Evolutionary conservation across 2,329 filamentous ascomycete genomes (phyloP).

Genomic region (Fusarium mundagurra): DNA sequence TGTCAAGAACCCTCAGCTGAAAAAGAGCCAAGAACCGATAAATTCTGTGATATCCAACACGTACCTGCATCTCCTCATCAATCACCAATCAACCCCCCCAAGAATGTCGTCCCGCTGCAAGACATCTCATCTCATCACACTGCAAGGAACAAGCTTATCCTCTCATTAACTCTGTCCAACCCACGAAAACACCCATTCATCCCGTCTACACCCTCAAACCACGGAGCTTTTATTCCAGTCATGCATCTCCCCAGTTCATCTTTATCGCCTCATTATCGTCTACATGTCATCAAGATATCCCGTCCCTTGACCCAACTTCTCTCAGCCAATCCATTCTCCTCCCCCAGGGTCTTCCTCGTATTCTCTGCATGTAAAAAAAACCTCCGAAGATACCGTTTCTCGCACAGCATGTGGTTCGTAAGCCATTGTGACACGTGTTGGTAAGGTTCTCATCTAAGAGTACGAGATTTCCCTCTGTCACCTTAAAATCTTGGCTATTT

Average conservation of each 20-base stretch:
- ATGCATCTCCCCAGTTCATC: neutral
- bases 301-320: neutral
- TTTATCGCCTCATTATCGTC: constrained; percentile 4
- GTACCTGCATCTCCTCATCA: neutral
- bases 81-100: neutral
- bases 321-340: neutral
- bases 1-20: neutral
- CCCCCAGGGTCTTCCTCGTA: neutral
- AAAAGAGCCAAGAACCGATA: neutral
- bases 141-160: constrained; percentile 3
- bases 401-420: neutral
- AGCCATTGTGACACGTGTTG: constrained; percentile 6
- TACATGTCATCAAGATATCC: neutral
- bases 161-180: neutral
- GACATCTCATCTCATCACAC: neutral
- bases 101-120: neutral
- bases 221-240: neutral
- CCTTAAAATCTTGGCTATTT: neutral
- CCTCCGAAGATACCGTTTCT: neutral
- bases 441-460: neutral
- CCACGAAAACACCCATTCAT: neutral
- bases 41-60: neutral
- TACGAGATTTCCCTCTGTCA: neutral
- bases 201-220: neutral
- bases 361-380: neutral